Conservation (phyloP, 495 filamentous ascomycete genomes). For the Neurospora intermedia region DNA sequence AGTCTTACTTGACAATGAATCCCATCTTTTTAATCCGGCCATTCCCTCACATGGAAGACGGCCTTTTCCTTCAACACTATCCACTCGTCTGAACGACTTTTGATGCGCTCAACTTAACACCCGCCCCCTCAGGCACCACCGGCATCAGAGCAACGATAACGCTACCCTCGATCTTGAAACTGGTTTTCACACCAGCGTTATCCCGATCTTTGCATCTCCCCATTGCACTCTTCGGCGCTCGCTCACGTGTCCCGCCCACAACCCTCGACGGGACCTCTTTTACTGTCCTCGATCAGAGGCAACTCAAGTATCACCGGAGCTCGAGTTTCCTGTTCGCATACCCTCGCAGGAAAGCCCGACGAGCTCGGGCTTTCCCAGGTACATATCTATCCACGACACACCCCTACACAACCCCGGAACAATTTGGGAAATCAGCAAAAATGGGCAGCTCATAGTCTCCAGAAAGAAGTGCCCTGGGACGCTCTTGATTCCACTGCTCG, state of each 20-base stretch:
- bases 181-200: not conserved
- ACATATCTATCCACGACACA: not conserved
- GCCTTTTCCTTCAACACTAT: not conserved
- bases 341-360: not conserved
- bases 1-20: not conserved
- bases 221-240: not conserved
- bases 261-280: not conserved
- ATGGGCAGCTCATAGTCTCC: conserved; percentile 9
- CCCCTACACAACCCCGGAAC: not conserved
- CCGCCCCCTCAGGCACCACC: not conserved
- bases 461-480: conserved; percentile 7
- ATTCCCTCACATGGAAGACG: not conserved
- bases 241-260: not conserved
- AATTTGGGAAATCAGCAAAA: conserved; percentile 1
- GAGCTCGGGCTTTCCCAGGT: not conserved
- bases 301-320: not conserved
- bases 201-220: not conserved
- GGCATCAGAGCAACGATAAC: not conserved
- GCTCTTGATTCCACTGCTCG: conserved; percentile 1
- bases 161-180: not conserved
- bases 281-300: not conserved
- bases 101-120: not conserved
- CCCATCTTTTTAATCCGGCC: not conserved
- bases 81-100: not conserved
- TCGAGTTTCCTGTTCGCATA: not conserved